These are phyloP conservation scores for Phanerodontia chrysosporium DNA, from an alignment of 768 basidiomycete species.

Conservation along the genomic window DNA sequence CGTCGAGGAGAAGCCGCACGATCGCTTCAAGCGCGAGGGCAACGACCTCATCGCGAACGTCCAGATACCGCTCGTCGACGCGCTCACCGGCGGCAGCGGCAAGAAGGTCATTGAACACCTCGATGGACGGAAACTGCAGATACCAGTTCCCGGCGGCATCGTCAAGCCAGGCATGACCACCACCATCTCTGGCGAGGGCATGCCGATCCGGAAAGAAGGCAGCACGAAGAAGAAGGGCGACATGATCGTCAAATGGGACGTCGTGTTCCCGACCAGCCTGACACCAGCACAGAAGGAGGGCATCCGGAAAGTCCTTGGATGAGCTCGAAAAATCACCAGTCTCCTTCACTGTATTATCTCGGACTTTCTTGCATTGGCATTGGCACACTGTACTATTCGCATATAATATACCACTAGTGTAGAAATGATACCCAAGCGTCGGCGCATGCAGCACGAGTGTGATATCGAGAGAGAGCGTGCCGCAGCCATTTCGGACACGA, in stretches of 20 bases:
- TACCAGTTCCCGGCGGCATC: slow-evolving; percentile 60
- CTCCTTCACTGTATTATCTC: slow-evolving; percentile 9
- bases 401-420: slow-evolving; percentile 15
- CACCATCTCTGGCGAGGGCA: slow-evolving; percentile 72
- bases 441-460: neutral
- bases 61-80: slow-evolving; percentile 76
- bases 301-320: slow-evolving; percentile 51
- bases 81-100: slow-evolving; percentile 57
- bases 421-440: slow-evolving; percentile 11
- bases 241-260: slow-evolving; percentile 76
- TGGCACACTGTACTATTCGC: slow-evolving; percentile 12
- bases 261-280: slow-evolving; percentile 77
- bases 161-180: slow-evolving; percentile 78
- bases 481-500: no score
- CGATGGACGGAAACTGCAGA: slow-evolving; percentile 75
- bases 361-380: slow-evolving; percentile 7
- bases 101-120: slow-evolving; percentile 62
- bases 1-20: slow-evolving; percentile 92
- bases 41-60: slow-evolving; percentile 69
- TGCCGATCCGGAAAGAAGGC: slow-evolving; percentile 86
- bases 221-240: slow-evolving; percentile 74
- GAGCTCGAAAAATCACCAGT: neutral
- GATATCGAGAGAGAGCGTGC: no score
- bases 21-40: slow-evolving; percentile 69
- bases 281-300: slow-evolving; percentile 79